Base-by-base conservation (phyloP, 495 filamentous ascomycete genomes). In the Xylaria longipes region DNA sequence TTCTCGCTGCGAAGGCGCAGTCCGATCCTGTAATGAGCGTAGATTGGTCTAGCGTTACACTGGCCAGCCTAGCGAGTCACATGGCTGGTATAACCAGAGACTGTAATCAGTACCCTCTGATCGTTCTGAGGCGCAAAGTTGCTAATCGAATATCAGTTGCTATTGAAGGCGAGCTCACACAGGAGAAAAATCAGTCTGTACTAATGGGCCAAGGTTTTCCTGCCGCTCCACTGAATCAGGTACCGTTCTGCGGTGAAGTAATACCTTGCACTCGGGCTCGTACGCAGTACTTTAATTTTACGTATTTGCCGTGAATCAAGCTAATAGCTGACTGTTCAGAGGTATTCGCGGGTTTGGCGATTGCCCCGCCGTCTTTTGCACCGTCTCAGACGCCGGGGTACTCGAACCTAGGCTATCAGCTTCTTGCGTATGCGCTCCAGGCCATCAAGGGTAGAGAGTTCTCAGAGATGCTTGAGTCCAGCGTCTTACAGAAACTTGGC, bases 391-490 rank as follows among this genome's bases (percentile, higher is more conserved):
- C 83, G 6, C 84, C 89, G 0, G 82, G 83, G 17, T 91, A 90
- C 76, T 88, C 88, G 14, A 89, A 90, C 76, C 84, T 82, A 4
- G 87, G 81, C 0, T 89, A 83, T 71, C 82, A 84, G 56, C 80
- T 90, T 57, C 80, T 90, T 15, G 84, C 84, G 0, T 85, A 87
- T 60, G 87, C 84, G 1, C 80, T 90, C 45, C 86, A 89, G 66
- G 81, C 81, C 60, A 87, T 90, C 50, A 87, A 84, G 2, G 83
- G 84, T 7, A 85, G 80, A 61, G 69, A 72, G 0, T 86, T 87
- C 66, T 67, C 82, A 9, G 56, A 80, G 0, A 80, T 87, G 72
- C 79, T 90, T 27, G 64, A 85, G 52, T 74, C 83, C 2, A 76
- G 73, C 27, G 58, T 90, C 4, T 77, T 88, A 62, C 61, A 76